Evolutionary conservation across 805 yeast genomes (phyloP), one percentile per base, ranked within the genome.

Genomic region (Sungouiella thailandica): DNA sequence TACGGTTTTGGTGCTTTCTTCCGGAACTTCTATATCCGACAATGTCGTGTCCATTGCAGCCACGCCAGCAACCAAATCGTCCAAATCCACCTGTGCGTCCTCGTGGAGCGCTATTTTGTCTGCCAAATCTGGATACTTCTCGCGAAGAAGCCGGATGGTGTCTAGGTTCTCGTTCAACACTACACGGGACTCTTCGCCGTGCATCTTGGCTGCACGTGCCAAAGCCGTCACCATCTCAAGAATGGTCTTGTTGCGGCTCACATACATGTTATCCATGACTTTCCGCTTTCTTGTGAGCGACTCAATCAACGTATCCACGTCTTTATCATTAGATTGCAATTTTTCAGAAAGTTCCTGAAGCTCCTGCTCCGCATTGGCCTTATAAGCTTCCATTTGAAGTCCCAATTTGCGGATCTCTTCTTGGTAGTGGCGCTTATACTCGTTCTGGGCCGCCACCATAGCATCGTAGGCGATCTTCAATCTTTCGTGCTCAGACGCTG

Each of bases 391-490:
- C 24, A 77, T 53, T 39, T 58, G 55, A 1, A 50, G 40, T 20
- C 65, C 57, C 31, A 78, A 45, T 4, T 49, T 50, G 7, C 46
- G 44, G 9, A 79, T 41, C 47, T 77, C 76, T 27, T 55, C 47
- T 32, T 57, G 64, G 44, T 73, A 75, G 36, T 70, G 70, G 11
- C 49, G 55, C 45, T 74, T 73, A 50, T 74, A 77, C 36, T 76
- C 74, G 31, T 58, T 58, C 41, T 76, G 80, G 4, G 76, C 59
- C 2, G 66, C 61, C 17, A 74, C 57, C 18, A 81, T 51, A 0
- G 79, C 70, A 42, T 79, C 82, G 51, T 80, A 78, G 5, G 81
- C 72, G 18, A 66, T 66, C 46, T 77, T 73, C 41, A 78, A 59
- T 34, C 80, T 50, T 48, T 75, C 81, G 31, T 57, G 62, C 48